Percentiles rank a stretch among this genome's conserved stretches.
Evolutionary conservation across 2,329 filamentous ascomycete genomes (phyloP).

Genomic region (Colletotrichum spinosum): DNA sequence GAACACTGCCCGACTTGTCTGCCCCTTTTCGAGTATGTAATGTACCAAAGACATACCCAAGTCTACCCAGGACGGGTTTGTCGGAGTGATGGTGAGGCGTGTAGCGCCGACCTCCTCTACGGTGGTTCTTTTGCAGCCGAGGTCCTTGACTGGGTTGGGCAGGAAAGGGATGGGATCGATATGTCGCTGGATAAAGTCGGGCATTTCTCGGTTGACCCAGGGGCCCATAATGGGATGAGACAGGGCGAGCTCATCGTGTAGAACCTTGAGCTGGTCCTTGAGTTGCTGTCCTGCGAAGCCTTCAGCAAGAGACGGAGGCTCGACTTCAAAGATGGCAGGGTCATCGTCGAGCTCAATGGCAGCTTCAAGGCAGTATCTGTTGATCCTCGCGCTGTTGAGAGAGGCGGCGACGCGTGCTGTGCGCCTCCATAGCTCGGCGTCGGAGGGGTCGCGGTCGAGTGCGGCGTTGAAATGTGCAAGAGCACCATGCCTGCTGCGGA

Average conservation of each 20-base stretch:
- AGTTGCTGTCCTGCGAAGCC: slow-evolving; percentile 72
- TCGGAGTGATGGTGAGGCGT: slow-evolving; percentile 45
- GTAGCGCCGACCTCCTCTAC: slow-evolving; percentile 28
- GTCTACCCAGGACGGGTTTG: slow-evolving; percentile 54
- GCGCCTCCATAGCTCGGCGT: slow-evolving; percentile 74
- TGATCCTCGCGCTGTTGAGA: slow-evolving; percentile 67
- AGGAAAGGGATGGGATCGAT: slow-evolving; percentile 73
- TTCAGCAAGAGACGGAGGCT: slow-evolving; percentile 72
- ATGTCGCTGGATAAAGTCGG: slow-evolving; percentile 62
- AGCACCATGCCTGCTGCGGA: slow-evolving; percentile 56
- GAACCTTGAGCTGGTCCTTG: slow-evolving; percentile 63
- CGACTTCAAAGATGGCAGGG: slow-evolving; percentile 70
- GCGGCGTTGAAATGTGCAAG: slow-evolving; percentile 69
- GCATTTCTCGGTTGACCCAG: slow-evolving; percentile 64
- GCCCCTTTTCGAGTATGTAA: slow-evolving; percentile 48
- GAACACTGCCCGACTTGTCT: slow-evolving; percentile 48
- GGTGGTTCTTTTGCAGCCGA: slow-evolving; percentile 42
- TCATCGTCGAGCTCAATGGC: slow-evolving; percentile 77
- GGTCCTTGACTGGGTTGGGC: slow-evolving; percentile 60
- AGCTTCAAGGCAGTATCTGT: slow-evolving; percentile 73
- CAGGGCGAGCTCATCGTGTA: slow-evolving; percentile 67
- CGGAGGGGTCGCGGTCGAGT: slow-evolving; percentile 73
- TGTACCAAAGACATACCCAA: slow-evolving; percentile 55
- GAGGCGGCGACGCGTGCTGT: slow-evolving; percentile 69
- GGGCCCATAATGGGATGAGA: slow-evolving; percentile 72